Evolutionary conservation across 805 yeast genomes (phyloP).

Genomic region (Nakazawaea peltata): DNA sequence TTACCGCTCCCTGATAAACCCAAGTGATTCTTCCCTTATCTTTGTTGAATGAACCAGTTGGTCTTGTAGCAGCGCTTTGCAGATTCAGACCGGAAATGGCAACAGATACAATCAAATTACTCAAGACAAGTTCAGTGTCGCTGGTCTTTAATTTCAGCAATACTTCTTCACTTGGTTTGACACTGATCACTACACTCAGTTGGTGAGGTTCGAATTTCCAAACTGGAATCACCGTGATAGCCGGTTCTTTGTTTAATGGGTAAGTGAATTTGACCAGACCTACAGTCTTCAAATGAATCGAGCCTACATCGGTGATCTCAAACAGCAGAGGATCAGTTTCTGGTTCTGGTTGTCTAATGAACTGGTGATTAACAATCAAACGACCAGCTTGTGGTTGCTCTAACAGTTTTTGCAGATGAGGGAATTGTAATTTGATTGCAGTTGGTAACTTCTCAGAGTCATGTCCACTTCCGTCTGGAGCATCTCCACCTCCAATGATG

Average conservation of each 20-base stretch:
- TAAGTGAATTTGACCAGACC: slow-evolving; percentile 74
- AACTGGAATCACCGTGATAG: slow-evolving; percentile 59
- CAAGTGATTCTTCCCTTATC: slow-evolving; percentile 84
- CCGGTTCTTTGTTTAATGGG: slow-evolving; percentile 28
- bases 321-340: slow-evolving; percentile 31
- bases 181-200: slow-evolving; percentile 74
- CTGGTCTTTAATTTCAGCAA: slow-evolving; percentile 24
- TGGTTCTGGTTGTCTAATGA: slow-evolving; percentile 34
- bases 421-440: slow-evolving; percentile 30
- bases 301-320: slow-evolving; percentile 35
- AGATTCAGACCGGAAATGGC: slow-evolving; percentile 56
- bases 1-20: slow-evolving; percentile 39
- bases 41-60: slow-evolving; percentile 84
- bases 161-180: slow-evolving; percentile 46
- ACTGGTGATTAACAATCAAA: slow-evolving; percentile 43
- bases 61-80: slow-evolving; percentile 77
- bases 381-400: too few relatives aligned
- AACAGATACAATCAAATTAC: slow-evolving; percentile 56
- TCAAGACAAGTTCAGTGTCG: slow-evolving; percentile 34
- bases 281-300: slow-evolving; percentile 54
- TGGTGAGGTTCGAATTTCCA: slow-evolving; percentile 88
- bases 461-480: slow-evolving; percentile 14
- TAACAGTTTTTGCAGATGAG: slow-evolving; percentile 30
- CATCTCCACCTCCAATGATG: slow-evolving; percentile 24
- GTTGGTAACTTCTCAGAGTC: slow-evolving; percentile 26